Evolutionary conservation across 2,329 filamentous ascomycete species (phyloP).

Genomic region (Aureobasidium uvarum): DNA sequence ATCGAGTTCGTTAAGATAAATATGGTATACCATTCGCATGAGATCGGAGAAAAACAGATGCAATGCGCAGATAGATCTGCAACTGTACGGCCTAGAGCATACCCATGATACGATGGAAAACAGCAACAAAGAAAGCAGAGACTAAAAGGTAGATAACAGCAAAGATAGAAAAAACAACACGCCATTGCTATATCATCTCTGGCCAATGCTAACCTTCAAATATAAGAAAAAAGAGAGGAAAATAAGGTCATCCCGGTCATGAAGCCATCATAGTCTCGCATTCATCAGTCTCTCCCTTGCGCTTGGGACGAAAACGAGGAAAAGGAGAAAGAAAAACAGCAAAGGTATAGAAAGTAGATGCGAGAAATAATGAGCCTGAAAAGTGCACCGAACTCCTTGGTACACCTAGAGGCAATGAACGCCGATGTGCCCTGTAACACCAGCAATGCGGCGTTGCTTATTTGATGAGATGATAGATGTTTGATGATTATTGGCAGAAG

Average conservation of each 20-base stretch:
- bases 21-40: constrained; percentile 2
- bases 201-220: constrained; percentile 24
- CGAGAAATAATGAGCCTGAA: constrained; percentile 14
- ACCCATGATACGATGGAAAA: constrained; percentile 6
- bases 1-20: neutral
- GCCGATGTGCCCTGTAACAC: constrained; percentile 12
- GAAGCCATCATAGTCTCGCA: constrained; percentile 23
- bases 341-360: constrained; percentile 25
- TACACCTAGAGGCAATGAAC: constrained; percentile 4
- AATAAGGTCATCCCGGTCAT: constrained; percentile 24
- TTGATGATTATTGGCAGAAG: constrained; percentile 62
- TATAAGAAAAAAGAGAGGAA: constrained; percentile 15
- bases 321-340: constrained; percentile 19
- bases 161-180: constrained; percentile 23
- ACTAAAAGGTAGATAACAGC: constrained; percentile 25
- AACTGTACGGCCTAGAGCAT: neutral
- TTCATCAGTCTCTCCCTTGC: neutral
- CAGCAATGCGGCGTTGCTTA: constrained; percentile 11
- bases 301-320: neutral
- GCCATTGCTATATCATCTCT: constrained; percentile 25
- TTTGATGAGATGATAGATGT: constrained; percentile 8
- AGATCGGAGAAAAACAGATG: neutral
- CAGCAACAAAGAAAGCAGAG: constrained; percentile 18
- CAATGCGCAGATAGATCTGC: constrained; percentile 5
- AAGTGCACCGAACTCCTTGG: constrained; percentile 22